Evolutionary conservation across 2,329 filamentous ascomycete genomes (phyloP).

Genomic region (Aspergillus vadensis): DNA sequence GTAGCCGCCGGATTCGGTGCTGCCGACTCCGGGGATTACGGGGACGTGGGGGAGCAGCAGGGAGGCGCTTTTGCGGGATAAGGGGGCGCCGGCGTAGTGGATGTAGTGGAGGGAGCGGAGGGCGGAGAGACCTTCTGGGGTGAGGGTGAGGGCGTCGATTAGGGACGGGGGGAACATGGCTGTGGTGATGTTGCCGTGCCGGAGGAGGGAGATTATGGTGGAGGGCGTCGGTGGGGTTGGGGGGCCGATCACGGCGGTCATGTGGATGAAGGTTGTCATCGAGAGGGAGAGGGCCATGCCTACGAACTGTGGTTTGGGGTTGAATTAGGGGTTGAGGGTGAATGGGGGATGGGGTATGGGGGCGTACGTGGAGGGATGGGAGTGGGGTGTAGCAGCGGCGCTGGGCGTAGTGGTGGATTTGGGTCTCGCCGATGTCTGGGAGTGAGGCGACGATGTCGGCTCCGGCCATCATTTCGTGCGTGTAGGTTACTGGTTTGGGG

Average conservation of each 20-base stretch:
- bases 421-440: constrained; percentile 12
- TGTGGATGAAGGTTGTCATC: constrained; percentile 20
- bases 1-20: constrained; percentile 25
- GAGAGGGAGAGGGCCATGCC: constrained; percentile 23
- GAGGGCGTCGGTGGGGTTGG: constrained; percentile 15
- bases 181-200: constrained; percentile 17
- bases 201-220: constrained; percentile 20
- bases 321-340: neutral
- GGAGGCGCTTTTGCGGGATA: constrained; percentile 28
- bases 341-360: no score
- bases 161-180: constrained; percentile 25
- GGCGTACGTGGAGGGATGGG: constrained; percentile 26
- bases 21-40: constrained; percentile 28
- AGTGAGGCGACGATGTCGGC: constrained; percentile 10
- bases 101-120: constrained; percentile 20
- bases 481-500: constrained; percentile 27
- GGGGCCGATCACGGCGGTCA: constrained; percentile 22
- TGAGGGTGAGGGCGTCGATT: constrained; percentile 25
- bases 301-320: constrained; percentile 13
- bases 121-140: constrained; percentile 15
- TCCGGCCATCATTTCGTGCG: constrained; percentile 25
- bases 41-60: constrained; percentile 19
- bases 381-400: constrained; percentile 25
- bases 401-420: constrained; percentile 15
- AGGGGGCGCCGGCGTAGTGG: constrained; percentile 27